Evolutionary conservation across 257 asterid species (phyloP).

Genomic region (Nicotiana obtusifolia): DNA sequence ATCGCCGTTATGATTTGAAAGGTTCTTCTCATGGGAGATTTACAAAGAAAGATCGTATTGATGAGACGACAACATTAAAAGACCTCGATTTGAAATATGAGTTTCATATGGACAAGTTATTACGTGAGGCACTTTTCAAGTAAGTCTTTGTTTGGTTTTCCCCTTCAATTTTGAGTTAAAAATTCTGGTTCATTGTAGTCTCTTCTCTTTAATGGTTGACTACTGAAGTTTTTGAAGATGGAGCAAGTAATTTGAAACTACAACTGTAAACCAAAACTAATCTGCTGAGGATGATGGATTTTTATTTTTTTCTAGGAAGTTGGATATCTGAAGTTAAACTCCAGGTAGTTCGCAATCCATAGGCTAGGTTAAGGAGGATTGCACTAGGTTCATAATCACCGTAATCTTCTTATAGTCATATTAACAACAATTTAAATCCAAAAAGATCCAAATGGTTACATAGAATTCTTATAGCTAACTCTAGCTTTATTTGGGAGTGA

Average conservation of each 20-base stretch:
- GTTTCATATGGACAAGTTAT: slow-evolving; percentile 83
- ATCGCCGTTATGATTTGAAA: slow-evolving; percentile 91
- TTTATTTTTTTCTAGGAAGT: not conserved
- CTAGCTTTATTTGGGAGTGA: not conserved
- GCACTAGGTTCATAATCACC: not conserved
- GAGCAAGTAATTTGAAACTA: not conserved
- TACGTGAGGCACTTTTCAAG: slow-evolving; percentile 78
- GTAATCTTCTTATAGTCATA: not conserved
- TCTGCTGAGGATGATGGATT: not conserved
- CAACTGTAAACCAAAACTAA: not conserved
- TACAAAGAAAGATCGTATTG: slow-evolving; percentile 66
- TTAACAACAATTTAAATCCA: not conserved
- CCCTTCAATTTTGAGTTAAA: not conserved
- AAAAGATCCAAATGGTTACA: not conserved
- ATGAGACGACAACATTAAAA: slow-evolving; percentile 79
- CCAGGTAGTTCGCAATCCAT: not conserved
- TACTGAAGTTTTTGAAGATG: not conserved
- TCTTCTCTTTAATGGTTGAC: not conserved
- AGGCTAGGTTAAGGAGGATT: not conserved
- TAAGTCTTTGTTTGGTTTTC: slow-evolving; percentile 22
- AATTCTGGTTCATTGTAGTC: slow-evolving; percentile 3
- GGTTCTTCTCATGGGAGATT: slow-evolving; percentile 92
- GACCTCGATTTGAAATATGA: slow-evolving; percentile 88
- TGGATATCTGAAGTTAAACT: not conserved
- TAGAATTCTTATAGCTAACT: not conserved